Evolutionary conservation across 2,329 filamentous ascomycete genomes (phyloP), one percentile per base, ranked within the genome.

Genomic region (Phoma sp.): DNA sequence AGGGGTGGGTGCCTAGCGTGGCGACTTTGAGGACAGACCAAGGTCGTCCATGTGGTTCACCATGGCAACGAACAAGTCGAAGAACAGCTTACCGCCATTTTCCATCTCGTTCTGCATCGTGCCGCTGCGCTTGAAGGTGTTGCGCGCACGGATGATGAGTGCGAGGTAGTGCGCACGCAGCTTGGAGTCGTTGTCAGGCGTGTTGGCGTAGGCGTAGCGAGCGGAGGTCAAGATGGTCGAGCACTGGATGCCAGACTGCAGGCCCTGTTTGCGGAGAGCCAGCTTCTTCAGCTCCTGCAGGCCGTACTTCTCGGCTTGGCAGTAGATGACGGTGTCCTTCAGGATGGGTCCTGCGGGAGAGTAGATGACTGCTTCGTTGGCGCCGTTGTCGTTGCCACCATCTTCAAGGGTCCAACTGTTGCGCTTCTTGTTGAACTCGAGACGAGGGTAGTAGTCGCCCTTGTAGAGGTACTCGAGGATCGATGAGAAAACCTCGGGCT

Each of bases 91-190:
- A 49, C 91, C 91, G 25, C 93, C 93, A 58, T 86, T 85, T 74
- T 90, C 90, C 92, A 97, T 96, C 79, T 96, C 92, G 64, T 91
- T 85, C 78, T 96, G 93, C 92, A 96, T 96, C 3, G 92, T 96
- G 50, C 92, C 92, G 76, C 92, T 96, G 51, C 91, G 84, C 82
- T 96, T 96, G 78, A 97, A 96, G 2, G 91, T 96, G 71, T 85
- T 85, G 63, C 93, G 86, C 67, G 89, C 91, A 62, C 92, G 88
- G 72, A 96, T 96, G 77, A 96, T 96, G 71, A 96, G 86, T 17
- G 93, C 92, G 33, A 96, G 86, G 68, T 96, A 97, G 76, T 96
- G 92, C 22, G 92, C 92, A 55, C 93, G 85, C 49, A 96, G 83
- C 76, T 93, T 93, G n/a, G 90, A 94, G 80, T 96, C 93, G 21